Evolutionary conservation across 164 flowering plant species (phyloP).

Genomic region (Stephania japonica): DNA sequence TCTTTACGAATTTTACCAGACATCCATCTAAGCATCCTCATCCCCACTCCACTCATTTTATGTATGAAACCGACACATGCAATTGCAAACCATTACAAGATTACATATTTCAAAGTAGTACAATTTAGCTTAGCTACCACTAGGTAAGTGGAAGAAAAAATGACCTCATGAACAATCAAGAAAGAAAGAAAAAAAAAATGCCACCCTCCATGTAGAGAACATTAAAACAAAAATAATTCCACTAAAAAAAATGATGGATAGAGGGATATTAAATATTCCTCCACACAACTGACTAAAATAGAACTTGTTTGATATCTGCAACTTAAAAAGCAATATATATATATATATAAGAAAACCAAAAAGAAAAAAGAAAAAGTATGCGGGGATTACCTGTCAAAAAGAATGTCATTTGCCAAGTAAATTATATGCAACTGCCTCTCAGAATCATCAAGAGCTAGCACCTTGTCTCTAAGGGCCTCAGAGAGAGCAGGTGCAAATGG

Average conservation of each 20-base stretch:
- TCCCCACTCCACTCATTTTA: too few relatives aligned
- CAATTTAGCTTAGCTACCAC: neutral
- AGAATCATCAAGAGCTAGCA: conserved; percentile 69
- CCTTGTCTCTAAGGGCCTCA: conserved; percentile 79
- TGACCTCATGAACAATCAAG: neutral
- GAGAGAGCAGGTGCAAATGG: conserved; percentile 89
- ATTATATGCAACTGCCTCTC: conserved; percentile 89
- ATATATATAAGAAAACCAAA: neutral
- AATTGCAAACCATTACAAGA: neutral
- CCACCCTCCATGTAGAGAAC: neutral
- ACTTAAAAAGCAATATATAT: neutral
- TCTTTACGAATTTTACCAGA: too few relatives aligned
- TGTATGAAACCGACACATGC: too few relatives aligned
- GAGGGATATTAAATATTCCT: neutral
- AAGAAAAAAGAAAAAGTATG: neutral
- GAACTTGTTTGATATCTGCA: neutral
- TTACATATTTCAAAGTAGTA: neutral
- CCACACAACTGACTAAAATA: neutral
- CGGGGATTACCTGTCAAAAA: conserved; percentile 74
- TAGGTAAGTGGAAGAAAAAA: neutral
- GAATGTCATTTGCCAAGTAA: conserved; percentile 93
- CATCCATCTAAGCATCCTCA: too few relatives aligned
- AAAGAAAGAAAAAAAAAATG: neutral
- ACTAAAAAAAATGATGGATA: neutral
- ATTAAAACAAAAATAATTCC: too few relatives aligned